Conservation (phyloP, 495 filamentous ascomycete genomes). For the Hypoxylon trugodes region DNA sequence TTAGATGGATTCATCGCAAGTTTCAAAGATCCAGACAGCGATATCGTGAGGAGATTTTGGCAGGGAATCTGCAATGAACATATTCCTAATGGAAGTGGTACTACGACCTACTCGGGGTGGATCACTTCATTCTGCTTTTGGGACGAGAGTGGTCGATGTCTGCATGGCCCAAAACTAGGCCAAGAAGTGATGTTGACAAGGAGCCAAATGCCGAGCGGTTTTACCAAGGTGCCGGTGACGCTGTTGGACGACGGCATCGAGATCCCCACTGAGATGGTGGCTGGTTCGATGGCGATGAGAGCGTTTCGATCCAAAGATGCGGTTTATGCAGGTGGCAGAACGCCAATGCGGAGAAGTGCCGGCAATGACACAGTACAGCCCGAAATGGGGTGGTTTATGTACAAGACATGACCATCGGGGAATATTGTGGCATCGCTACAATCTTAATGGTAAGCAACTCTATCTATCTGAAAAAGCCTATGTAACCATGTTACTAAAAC, state of each 20-base stretch:
- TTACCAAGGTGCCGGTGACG: slow-evolving; percentile 48
- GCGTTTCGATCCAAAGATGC: slow-evolving; percentile 30
- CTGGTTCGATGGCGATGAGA: slow-evolving; percentile 48
- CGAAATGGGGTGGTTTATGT: slow-evolving; percentile 53
- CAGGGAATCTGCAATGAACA: slow-evolving; percentile 45
- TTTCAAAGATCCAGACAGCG: slow-evolving; percentile 45
- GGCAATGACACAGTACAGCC: slow-evolving; percentile 50
- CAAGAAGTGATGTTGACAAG: slow-evolving; percentile 35
- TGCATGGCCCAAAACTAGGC: slow-evolving; percentile 37
- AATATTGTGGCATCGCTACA: slow-evolving; percentile 13
- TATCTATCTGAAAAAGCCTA: neutral
- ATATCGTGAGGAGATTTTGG: slow-evolving; percentile 45
- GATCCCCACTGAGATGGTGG: slow-evolving; percentile 50
- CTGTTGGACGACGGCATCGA: slow-evolving; percentile 40
- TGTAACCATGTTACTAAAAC: neutral
- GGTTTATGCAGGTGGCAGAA: slow-evolving; percentile 1
- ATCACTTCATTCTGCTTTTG: slow-evolving; percentile 55
- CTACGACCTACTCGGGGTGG: slow-evolving; percentile 52
- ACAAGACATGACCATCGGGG: slow-evolving; percentile 38
- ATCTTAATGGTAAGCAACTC: slow-evolving; percentile 32
- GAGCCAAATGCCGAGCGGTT: slow-evolving; percentile 50
- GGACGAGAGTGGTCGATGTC: slow-evolving; percentile 50
- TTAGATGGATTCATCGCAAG: slow-evolving; percentile 46
- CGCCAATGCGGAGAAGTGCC: slow-evolving; percentile 23
- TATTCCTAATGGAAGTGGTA: slow-evolving; percentile 47